Evolutionary conservation across 2,329 filamentous ascomycete genomes (phyloP).

Genomic region (Bipolaris cookei): DNA sequence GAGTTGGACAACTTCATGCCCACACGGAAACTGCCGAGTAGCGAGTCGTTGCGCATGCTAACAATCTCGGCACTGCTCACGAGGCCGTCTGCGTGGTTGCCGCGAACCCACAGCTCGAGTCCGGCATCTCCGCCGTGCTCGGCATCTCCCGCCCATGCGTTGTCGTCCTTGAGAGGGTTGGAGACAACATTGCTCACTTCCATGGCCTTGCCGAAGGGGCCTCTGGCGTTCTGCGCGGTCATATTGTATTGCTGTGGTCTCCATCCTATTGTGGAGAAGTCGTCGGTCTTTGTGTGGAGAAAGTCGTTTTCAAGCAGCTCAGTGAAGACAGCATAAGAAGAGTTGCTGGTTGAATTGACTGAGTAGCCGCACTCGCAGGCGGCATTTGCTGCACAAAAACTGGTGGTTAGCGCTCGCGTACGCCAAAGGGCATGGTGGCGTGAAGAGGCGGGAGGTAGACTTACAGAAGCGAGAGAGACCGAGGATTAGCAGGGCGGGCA

Average conservation of each 20-base stretch:
- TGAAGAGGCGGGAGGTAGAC: conserved; percentile 16
- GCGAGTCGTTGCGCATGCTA: conserved; percentile 64
- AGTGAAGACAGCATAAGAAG: conserved; percentile 63
- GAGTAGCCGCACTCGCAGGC: conserved; percentile 77
- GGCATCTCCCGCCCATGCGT: conserved; percentile 55
- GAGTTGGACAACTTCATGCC: conserved; percentile 68
- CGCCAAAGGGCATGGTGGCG: neutral
- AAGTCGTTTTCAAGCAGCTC: conserved; percentile 77
- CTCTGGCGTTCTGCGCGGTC: conserved; percentile 62
- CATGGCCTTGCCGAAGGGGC: conserved; percentile 71
- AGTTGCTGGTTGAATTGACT: conserved; percentile 55
- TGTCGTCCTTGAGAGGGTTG: conserved; percentile 55
- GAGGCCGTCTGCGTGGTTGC: conserved; percentile 53
- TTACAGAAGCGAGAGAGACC: conserved; percentile 41
- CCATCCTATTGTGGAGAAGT: conserved; percentile 63
- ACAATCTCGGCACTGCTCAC: conserved; percentile 70
- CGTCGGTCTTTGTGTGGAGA: conserved; percentile 59
- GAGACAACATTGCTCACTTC: conserved; percentile 62
- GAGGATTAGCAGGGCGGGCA: conserved; percentile 41
- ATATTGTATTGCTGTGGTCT: conserved; percentile 70
- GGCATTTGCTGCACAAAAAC: conserved; percentile 44
- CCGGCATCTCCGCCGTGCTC: conserved; percentile 51
- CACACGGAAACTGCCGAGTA: conserved; percentile 73
- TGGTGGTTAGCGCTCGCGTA: neutral
- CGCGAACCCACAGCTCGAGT: conserved; percentile 49